Evolutionary conservation across 768 basidiomycete species (phyloP), one percentile per base, ranked within the genome.

Genomic region (Psilocybe cubensis): DNA sequence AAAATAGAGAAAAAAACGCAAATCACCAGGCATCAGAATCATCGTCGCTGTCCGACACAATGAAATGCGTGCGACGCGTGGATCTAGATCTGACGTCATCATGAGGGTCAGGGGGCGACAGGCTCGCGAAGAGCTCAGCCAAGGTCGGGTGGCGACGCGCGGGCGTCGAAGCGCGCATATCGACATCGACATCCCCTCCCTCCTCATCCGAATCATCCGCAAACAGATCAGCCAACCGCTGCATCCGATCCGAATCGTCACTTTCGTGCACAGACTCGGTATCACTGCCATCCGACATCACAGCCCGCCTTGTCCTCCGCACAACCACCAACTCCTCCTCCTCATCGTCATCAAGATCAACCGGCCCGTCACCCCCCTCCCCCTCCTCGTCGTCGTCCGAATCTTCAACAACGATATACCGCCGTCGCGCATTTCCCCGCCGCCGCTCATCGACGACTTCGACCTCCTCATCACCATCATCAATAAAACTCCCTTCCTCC

Each of bases 401-500:
- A 11, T 12, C 35, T 38, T 14, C 14, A 11, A 14, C 7, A 11
- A 14, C 7, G n/a, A 38, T 14, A 38, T 38, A 38, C n/a, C 45
- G 14, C 28, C 46, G 18, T 28, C 46, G 46, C n/a, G 6, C 14
- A 18, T 3, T 8, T 29, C 14, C 4, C n/a, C n/a, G n/a, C n/a
- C n/a, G n/a, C n/a, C n/a, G n/a, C 20, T 9, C 17, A 9, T 57
- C 56, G 21, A 57, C 29, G 9, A 51, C 25, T 17, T 51, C 56
- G 14, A 51, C 49, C 31, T 57, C 56, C 4, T 51, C 56, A 10
- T 45, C 56, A 27, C 33, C 57, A 21, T 49, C 63, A 14, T 65
- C 61, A 40, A 67, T 67, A 40, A 64, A 65, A 38, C 57, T 61
- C 12, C 56, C 60, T 47, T 62, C 61, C 3, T 59, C 61, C 6